Base-by-base conservation (phyloP, 1,284 basidiomycete species). In the Mycena sp. region DNA sequence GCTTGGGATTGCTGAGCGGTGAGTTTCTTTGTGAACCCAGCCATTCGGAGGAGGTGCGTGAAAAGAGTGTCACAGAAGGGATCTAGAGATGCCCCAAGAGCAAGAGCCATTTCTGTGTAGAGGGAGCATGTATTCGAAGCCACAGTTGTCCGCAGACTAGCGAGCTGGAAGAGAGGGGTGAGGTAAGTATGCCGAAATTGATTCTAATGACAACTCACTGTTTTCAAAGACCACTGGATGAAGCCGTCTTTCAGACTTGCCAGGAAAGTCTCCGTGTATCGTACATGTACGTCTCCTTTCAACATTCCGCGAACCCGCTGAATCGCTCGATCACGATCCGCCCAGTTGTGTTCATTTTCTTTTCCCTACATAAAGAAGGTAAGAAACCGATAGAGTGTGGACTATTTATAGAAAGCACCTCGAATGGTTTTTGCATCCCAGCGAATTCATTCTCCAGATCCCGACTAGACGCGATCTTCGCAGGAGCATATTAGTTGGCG, bases 271-370 rank as follows among this genome's bases (percentile, higher is more conserved):
- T 94, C 91, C 2, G 83, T 76, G 71, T 90, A 95, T 59, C 92
- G 88, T 28, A 81, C 75, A 70, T 94, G 89, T 1, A 92, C 91
- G 48, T 92, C 90, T 28, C 92, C 94, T 68, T 90, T 92, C 64
- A 99, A 77, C 93, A 99, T 96, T 6, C 97, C 96, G 50, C 98
- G 87, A 11, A 99, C 88, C 17, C 88, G 86, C 49, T 89, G 82
- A 62, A 98, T 83, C 14, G 91, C 84, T 65, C 86, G 87, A 67
- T 99, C 97, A 65, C 97, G 86, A 25, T 84, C 80, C 43, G 87
- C 84, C 97, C 97, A 99, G 73, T 99, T 99, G 70, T 97, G 94
- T 73, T 99, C 97, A 0, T 93, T 95, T 79, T 99, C 98, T 78
- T 90, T 98, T 17, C 95, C 96, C 89, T 95, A 67, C 21, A 67